Conservation (phyloP, 768 basidiomycete species). For the Tubosaeta sp. region DNA sequence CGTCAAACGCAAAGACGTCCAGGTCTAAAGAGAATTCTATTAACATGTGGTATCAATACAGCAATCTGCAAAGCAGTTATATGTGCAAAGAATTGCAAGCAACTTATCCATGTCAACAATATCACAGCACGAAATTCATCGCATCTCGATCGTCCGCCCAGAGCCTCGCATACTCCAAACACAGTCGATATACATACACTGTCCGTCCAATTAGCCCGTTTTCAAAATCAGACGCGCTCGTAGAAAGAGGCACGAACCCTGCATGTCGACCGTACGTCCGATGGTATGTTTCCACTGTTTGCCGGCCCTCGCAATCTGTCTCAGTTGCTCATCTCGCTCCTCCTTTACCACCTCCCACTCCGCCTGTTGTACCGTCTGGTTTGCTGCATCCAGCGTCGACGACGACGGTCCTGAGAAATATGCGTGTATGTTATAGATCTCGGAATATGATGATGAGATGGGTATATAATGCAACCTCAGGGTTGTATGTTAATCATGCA, state of each 20-base stretch:
- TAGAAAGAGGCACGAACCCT: constrained; percentile 53
- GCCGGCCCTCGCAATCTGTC: constrained; percentile 87
- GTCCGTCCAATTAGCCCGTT: background rate
- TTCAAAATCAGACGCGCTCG: background rate
- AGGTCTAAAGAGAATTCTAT: background rate
- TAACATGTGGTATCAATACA: background rate
- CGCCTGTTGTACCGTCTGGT: constrained; percentile 39
- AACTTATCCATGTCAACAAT: background rate
- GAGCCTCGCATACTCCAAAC: constrained; percentile 34
- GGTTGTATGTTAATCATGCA: background rate
- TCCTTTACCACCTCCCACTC: constrained; percentile 31
- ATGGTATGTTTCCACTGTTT: constrained; percentile 87
- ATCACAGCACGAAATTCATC: constrained; percentile 42
- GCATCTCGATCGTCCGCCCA: constrained; percentile 73
- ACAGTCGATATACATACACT: constrained; percentile 86
- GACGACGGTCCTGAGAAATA: constrained; percentile 87
- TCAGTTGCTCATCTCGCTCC: constrained; percentile 69
- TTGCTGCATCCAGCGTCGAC: constrained; percentile 50
- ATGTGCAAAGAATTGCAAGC: background rate
- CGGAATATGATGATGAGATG: constrained; percentile 76
- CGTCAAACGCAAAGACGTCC: no score
- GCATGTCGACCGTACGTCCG: constrained; percentile 85
- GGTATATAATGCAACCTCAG: constrained; percentile 93
- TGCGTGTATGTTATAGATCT: constrained; percentile 90
- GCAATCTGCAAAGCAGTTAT: background rate